These are phyloP conservation scores for Zymoseptoria pseudotritici DNA, from an alignment of 2,329 filamentous ascomycete species.

Conservation along the genomic window DNA sequence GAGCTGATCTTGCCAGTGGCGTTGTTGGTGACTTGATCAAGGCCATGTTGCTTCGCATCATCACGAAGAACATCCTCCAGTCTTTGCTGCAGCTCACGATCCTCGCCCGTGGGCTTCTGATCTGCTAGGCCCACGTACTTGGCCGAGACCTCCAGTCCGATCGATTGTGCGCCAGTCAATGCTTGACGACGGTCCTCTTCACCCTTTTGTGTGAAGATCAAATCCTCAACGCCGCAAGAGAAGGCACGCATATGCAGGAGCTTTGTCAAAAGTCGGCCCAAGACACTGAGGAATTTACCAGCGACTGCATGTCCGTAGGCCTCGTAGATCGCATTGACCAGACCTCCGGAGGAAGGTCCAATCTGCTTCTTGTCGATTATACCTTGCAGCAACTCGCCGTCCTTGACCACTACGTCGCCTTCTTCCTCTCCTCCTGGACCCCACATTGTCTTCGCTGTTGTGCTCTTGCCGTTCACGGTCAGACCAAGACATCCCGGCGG, in stretches of 20 bases:
- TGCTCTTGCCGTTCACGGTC: conserved; percentile 70
- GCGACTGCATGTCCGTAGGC: conserved; percentile 82
- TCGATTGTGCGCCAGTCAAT: conserved; percentile 56
- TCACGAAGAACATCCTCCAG: conserved; percentile 87
- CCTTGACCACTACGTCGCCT: conserved; percentile 69
- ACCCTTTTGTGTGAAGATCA: conserved; percentile 73
- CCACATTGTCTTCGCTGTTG: conserved; percentile 75
- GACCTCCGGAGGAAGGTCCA: conserved; percentile 74
- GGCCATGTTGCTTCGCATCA: conserved; percentile 77
- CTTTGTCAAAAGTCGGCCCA: conserved; percentile 82
- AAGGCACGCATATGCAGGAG: conserved; percentile 91
- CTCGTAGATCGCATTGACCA: conserved; percentile 89
- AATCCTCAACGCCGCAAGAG: conserved; percentile 94
- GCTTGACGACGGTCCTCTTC: conserved; percentile 63
- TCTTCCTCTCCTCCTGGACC: conserved; percentile 55
- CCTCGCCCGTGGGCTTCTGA: conserved; percentile 52
- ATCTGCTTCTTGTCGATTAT: conserved; percentile 96
- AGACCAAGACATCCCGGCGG: conserved; percentile 69
- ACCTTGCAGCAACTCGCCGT: conserved; percentile 80
- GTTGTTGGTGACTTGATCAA: conserved; percentile 82
- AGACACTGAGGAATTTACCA: conserved; percentile 78
- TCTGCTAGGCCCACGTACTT: conserved; percentile 81
- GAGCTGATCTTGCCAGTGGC: conserved; percentile 65
- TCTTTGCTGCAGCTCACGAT: conserved; percentile 65
- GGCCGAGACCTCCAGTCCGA: conserved; percentile 73